Base-by-base conservation (phyloP, 2,329 filamentous ascomycete genomes). In the Aspergillus chevalieri region DNA sequence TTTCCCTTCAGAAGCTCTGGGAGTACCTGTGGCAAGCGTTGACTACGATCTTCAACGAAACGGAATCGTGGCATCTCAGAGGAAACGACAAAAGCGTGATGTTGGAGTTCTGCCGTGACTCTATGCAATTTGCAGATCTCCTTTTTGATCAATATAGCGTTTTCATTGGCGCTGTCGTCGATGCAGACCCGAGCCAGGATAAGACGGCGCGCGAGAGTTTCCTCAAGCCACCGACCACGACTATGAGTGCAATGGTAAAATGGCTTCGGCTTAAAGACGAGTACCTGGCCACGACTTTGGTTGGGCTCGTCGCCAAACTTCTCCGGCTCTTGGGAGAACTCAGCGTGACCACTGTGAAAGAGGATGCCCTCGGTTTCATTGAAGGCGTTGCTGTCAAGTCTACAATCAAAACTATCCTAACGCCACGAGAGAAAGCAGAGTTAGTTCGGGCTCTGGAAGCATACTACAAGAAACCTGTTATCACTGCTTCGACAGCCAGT, bases 21-120 rank as follows among this genome's bases (percentile, higher is more conserved):
- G 80, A 83, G 52, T 81, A 82, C 49, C 81, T 91, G 58, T 98
- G 94, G 94, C 79, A 81, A 49, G 84, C 84, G 43, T 77, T 97
- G 41, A 85, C 85, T 39, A 84, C 86, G 49, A 87, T 92, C 14
- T 96, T 96, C 62, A 77, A 83, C 39, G 83, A 85, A 52, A 94
- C 91, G 3, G 90, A 95, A 64, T 74, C 75, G 9, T 98, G 93
- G 93, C 89, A 89, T 55, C 74, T 81, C 19, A 67, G 72, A 43
- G 69, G 73, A 3, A 82, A 88, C 51, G 85, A 92, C 46, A 93
- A 89, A 64, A 71, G 76, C 17, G 76, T 82, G 47, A 91, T 98
- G 88, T 85, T 90, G 60, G 85, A 95, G 50, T 96, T 97, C 62
- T 96, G 91, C 64, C 85, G 93, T 57, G 89, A 95, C 64, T 87